A percentile compares a stretch with the other conserved stretches of the same genome.
Evolutionary conservation across 805 yeast genomes (phyloP).

Genomic region (Monosporozyma servazzii): DNA sequence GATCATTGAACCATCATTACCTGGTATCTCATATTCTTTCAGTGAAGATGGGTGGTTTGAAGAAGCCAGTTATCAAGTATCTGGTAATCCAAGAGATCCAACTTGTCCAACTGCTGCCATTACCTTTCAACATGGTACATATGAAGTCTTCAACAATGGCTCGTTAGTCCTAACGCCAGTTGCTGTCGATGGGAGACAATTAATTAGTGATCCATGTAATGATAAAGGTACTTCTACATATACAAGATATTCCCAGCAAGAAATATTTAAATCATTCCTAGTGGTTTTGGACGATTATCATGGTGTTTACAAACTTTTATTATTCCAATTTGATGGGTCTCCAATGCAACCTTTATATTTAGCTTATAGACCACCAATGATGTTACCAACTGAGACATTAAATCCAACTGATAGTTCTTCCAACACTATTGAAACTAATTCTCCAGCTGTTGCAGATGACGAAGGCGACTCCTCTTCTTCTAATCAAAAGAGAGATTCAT

Average conservation of each 20-base stretch:
- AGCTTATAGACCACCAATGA: constrained; percentile 88
- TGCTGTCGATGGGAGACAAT: constrained; percentile 85
- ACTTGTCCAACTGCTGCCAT: constrained; percentile 76
- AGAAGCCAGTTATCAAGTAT: constrained; percentile 76
- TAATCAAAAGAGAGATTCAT: constrained; percentile 25
- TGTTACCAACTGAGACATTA: constrained; percentile 88
- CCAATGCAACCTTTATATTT: constrained; percentile 80
- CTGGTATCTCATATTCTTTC: constrained; percentile 89
- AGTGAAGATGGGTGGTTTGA: constrained; percentile 88
- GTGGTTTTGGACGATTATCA: constrained; percentile 68
- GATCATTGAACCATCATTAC: constrained; percentile 87
- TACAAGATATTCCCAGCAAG: constrained; percentile 61
- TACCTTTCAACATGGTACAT: constrained; percentile 84
- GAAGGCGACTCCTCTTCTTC: background rate
- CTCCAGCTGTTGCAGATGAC: constrained; percentile 13
- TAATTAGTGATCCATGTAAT: constrained; percentile 81
- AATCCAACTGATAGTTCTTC: constrained; percentile 55
- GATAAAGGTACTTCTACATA: constrained; percentile 52
- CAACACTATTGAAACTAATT: constrained; percentile 16
- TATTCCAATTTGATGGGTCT: constrained; percentile 71
- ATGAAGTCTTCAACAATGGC: constrained; percentile 54
- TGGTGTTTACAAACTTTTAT: constrained; percentile 68
- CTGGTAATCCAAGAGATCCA: constrained; percentile 63
- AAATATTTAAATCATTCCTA: constrained; percentile 46
- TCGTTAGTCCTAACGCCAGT: constrained; percentile 63